Evolutionary conservation across 2,329 filamentous ascomycete genomes (phyloP).

Genomic region (Calonectria pauciramosa): DNA sequence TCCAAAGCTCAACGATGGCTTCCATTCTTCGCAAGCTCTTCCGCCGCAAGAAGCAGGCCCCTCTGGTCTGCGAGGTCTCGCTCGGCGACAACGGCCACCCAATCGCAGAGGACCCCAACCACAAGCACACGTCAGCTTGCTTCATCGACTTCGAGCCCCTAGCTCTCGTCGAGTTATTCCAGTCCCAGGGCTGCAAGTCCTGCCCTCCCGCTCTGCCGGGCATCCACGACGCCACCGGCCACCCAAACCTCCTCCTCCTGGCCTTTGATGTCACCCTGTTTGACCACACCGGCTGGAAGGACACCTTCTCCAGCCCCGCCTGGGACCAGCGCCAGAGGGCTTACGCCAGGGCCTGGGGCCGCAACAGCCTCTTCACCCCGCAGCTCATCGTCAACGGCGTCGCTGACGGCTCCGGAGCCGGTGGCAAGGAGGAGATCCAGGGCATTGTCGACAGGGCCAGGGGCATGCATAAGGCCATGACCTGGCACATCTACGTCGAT

Average conservation of each 20-base stretch:
- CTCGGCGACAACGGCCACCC: constrained; percentile 43
- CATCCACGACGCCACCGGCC: constrained; percentile 46
- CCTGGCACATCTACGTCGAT: constrained; percentile 42
- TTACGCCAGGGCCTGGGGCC: constrained; percentile 50
- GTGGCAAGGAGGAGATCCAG: constrained; percentile 38
- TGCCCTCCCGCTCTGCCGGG: constrained; percentile 50
- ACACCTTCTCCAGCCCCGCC: constrained; percentile 44
- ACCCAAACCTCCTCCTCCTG: constrained; percentile 49
- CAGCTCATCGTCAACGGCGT: constrained; percentile 49
- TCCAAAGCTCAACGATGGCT: constrained; percentile 13
- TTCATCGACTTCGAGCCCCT: constrained; percentile 51
- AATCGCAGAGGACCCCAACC: constrained; percentile 47
- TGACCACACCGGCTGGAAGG: constrained; percentile 51
- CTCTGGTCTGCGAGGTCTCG: constrained; percentile 47
- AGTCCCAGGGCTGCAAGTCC: constrained; percentile 51
- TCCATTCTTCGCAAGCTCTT: constrained; percentile 43
- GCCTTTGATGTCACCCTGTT: constrained; percentile 53
- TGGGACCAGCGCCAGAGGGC: constrained; percentile 52
- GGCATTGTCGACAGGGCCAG: constrained; percentile 34
- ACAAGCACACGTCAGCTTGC: constrained; percentile 50
- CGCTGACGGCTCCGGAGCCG: constrained; percentile 42
- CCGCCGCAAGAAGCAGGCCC: constrained; percentile 49
- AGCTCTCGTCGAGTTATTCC: constrained; percentile 52
- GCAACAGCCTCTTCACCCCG: constrained; percentile 49
- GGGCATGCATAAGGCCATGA: constrained; percentile 19